Base-by-base conservation (phyloP, 2,329 filamentous ascomycete genomes). In the Apiospora sp. region DNA sequence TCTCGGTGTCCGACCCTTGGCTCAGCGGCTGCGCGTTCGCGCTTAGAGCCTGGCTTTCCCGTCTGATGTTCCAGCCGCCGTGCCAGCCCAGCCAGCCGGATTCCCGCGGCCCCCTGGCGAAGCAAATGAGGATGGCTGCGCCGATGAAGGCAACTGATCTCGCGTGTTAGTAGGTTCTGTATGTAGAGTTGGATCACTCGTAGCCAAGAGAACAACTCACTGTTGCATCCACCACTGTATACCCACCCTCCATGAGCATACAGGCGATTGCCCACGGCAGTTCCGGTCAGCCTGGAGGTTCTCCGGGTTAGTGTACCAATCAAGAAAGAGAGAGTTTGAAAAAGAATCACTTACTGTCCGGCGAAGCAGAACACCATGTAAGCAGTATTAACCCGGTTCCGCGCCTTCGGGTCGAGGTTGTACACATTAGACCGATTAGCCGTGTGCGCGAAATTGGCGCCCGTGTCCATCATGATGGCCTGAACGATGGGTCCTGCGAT, bases 321-420 rank as follows among this genome's bases (percentile, higher is more conserved):
- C 43, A 44, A 44, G 14, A 44, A 44, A 44, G 12, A 44, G 12
- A 44, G 12, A 44, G 14, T 44, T 43, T 1, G 61, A 34, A n/a
- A 37, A 24, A 27, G 19, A 5, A 4, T 78, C 8, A 71, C 70
- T 34, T 54, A 71, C 83, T 96, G 94, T 0, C 94, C 94, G 41
- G 88, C 90, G 77, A 96, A 96, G 0, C 89, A 90, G 10, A 88
- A 87, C 0, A 95, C 87, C 94, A 96, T 96, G 78, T 94, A 96
- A 0, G 91, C 92, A 0, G 93, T 95, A 79, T 96, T 96, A 34
- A 96, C 88, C 4, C 94, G 83, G 81, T 95, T 96, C 5, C 92
- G 84, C 0, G 91, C 91, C 73, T 90, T 91, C 0, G 93, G 91
- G 71, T 92, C 92, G 30, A 96, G 90, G 1, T 85, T 83, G 76